A percentile compares a stretch with the other conserved stretches of the same genome.
Conservation (phyloP, 148 eudicot genomes). For the Mesembryanthemum crystallinum region DNA sequence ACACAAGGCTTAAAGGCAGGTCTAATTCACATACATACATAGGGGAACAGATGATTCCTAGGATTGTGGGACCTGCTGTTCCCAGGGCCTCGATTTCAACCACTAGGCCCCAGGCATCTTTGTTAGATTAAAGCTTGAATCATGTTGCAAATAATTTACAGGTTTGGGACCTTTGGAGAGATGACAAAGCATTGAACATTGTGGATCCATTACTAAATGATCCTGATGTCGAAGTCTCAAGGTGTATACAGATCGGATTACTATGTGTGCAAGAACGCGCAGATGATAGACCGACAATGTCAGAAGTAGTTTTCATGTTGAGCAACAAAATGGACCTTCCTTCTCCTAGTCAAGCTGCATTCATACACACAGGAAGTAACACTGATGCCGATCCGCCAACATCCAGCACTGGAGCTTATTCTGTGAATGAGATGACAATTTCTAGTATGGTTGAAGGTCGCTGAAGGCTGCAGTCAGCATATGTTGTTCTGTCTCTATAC, state of each 20-base stretch:
- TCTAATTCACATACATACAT: no score
- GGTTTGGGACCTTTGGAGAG: constrained; percentile 58
- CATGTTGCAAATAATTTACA: constrained; percentile 9
- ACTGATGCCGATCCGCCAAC: constrained; percentile 30
- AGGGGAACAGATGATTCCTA: no score
- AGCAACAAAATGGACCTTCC: constrained; percentile 39
- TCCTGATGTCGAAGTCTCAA: constrained; percentile 11
- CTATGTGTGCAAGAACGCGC: constrained; percentile 55
- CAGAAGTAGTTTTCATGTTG: constrained; percentile 46
- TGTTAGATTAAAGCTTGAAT: background rate
- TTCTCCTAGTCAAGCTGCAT: constrained; percentile 49
- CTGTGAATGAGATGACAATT: constrained; percentile 21
- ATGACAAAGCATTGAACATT: constrained; percentile 29
- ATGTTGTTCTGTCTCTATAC: no score
- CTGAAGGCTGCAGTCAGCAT: constrained; percentile 1
- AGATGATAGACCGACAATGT: constrained; percentile 50
- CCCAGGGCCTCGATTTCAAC: no score
- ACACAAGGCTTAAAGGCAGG: background rate
- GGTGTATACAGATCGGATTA: constrained; percentile 43
- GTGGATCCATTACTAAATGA: constrained; percentile 30
- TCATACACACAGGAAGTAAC: constrained; percentile 29
- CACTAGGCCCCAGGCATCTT: no score
- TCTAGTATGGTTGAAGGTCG: constrained; percentile 33
- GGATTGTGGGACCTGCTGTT: no score
- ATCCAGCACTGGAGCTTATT: constrained; percentile 27